Percentiles rank a stretch among this genome's conserved stretches.
Conservation (phyloP, 768 basidiomycete species). For the Mycena pura region DNA sequence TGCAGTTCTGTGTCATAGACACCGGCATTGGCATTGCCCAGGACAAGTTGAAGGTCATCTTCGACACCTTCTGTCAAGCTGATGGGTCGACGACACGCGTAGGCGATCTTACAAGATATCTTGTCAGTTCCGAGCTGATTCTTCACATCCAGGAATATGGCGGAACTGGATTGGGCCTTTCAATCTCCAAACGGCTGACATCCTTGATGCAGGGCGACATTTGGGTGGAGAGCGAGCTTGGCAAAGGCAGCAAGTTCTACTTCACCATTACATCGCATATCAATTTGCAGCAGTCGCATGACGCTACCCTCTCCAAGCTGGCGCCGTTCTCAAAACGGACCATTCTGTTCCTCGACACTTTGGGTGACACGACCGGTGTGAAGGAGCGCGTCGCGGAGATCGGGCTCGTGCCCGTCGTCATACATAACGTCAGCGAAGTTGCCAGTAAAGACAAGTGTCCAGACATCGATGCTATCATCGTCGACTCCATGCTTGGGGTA, state of each 20-base stretch:
- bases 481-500: constrained; percentile 87
- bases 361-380: constrained; percentile 77
- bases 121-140: constrained; percentile 6
- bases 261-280: constrained; percentile 94
- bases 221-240: constrained; percentile 97
- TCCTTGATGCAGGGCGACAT: constrained; percentile 98
- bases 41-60: constrained; percentile 97
- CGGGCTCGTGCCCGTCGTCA: constrained; percentile 76
- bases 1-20: constrained; percentile 97
- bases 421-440: constrained; percentile 82
- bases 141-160: constrained; percentile 79
- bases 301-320: constrained; percentile 79
- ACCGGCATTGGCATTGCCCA: constrained; percentile 99
- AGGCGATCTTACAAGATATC: constrained; percentile 32
- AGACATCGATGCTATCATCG: constrained; percentile 94
- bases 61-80: constrained; percentile 98
- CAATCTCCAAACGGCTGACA: constrained; percentile 96
- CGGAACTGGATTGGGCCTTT: constrained; percentile 94
- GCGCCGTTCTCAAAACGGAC: constrained; percentile 85
- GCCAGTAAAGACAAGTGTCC: constrained; percentile 82
- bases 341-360: constrained; percentile 91
- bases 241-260: constrained; percentile 93
- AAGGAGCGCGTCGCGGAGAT: constrained; percentile 79
- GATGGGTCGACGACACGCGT: constrained; percentile 97
- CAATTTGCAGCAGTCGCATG: constrained; percentile 69